Percentiles rank a stretch among this genome's conserved stretches.
phyloP scores from a whole-genome alignment of 164 flowering plant genomes.

The Cinnamomum chago region DNA sequence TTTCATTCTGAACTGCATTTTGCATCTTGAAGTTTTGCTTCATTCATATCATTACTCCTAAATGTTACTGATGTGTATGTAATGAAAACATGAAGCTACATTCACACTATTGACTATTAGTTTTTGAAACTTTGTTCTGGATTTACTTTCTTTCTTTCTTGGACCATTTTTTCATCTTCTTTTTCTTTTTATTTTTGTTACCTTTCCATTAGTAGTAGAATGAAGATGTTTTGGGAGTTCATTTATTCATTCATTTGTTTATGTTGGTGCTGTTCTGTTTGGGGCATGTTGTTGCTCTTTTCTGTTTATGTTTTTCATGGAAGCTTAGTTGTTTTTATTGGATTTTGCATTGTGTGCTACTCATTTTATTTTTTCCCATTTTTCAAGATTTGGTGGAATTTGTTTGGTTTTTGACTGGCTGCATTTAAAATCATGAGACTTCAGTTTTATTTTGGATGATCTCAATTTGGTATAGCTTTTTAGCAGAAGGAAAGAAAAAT shows the following conservation, averaged over 20 bases:
- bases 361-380: no score
- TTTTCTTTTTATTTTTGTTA: no score
- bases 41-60: neutral
- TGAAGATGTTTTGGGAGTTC: neutral
- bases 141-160: neutral
- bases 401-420: neutral
- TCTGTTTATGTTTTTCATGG: neutral
- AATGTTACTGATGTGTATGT: neutral
- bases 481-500: neutral
- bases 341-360: neutral
- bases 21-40: neutral
- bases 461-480: neutral
- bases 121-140: neutral
- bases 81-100: neutral
- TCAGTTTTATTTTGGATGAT: no score
- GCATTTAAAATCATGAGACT: neutral
- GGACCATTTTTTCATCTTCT: neutral
- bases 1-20: neutral
- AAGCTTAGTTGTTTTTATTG: neutral
- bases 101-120: neutral
- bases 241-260: no score
- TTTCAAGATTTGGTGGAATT: neutral
- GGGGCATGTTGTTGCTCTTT: neutral
- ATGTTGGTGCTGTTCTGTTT: neutral
- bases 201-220: neutral